Conservation (phyloP, 2,329 filamentous ascomycete species). For the Arachnomyces sp. region DNA sequence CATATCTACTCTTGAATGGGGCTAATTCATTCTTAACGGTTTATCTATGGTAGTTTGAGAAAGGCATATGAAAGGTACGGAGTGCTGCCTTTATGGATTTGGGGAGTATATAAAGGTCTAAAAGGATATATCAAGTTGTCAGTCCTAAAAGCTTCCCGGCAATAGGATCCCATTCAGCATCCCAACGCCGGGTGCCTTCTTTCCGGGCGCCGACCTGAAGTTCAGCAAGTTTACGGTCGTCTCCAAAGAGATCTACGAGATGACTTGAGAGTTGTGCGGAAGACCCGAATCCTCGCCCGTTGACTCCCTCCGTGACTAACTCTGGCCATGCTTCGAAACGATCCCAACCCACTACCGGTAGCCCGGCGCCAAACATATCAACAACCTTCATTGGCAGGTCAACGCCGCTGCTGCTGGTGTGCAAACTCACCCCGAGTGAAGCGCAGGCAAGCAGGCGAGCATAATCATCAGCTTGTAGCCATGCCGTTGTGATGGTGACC, state of each 20-base stretch:
- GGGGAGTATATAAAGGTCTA: not conserved
- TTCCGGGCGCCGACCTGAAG: conserved; percentile 63
- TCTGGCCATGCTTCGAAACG: conserved; percentile 84
- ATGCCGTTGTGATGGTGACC: conserved; percentile 70
- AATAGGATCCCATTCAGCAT: conserved; percentile 84
- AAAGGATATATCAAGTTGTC: conserved; percentile 9
- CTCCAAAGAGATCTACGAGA: conserved; percentile 57
- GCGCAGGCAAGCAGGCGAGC: conserved; percentile 74
- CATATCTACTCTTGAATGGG: no score
- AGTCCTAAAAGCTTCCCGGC: conserved; percentile 63
- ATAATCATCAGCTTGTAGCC: conserved; percentile 78
- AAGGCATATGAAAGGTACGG: not conserved
- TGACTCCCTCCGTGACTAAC: conserved; percentile 77
- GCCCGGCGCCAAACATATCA: conserved; percentile 93
- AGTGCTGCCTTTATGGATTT: not conserved
- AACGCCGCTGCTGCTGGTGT: conserved; percentile 88
- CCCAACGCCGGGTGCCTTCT: conserved; percentile 75
- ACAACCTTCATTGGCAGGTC: conserved; percentile 99
- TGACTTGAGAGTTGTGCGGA: conserved; percentile 57
- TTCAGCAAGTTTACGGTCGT: conserved; percentile 47
- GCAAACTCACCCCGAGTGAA: conserved; percentile 82
- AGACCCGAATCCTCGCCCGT: conserved; percentile 77
- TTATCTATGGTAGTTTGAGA: no score
- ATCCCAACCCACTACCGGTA: conserved; percentile 83
- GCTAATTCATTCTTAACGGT: no score